A percentile compares a stretch with the other conserved stretches of the same genome.
Evolutionary conservation across 2,329 filamentous ascomycete species (phyloP).

Genomic region (Samsoniella hepiali): DNA sequence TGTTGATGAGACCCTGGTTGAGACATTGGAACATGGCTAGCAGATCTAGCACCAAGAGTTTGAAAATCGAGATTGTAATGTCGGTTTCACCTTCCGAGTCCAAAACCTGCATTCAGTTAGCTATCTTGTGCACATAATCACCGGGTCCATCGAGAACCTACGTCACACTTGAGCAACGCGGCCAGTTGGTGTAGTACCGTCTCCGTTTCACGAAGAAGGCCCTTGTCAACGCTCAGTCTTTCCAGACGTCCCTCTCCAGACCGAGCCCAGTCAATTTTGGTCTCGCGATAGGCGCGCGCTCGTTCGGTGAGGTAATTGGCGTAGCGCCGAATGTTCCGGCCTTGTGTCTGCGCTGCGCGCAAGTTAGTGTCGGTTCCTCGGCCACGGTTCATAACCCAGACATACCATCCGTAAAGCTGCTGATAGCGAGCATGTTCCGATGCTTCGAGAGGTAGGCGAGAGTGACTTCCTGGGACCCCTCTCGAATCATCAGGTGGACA

Average conservation of each 20-base stretch:
- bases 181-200: slow-evolving; percentile 83
- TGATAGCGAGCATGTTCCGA: slow-evolving; percentile 79
- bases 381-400: slow-evolving; percentile 19
- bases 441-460: slow-evolving; percentile 79
- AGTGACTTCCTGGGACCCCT: slow-evolving; percentile 86
- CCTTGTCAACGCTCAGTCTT: slow-evolving; percentile 84
- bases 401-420: slow-evolving; percentile 87
- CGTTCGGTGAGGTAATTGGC: slow-evolving; percentile 81
- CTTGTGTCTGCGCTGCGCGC: slow-evolving; percentile 79
- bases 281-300: slow-evolving; percentile 76
- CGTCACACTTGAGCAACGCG: slow-evolving; percentile 84
- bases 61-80: slow-evolving; percentile 91
- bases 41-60: slow-evolving; percentile 85
- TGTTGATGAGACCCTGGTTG: slow-evolving; percentile 96
- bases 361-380: not conserved
- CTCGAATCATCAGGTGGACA: slow-evolving; percentile 94
- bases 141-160: slow-evolving; percentile 43
- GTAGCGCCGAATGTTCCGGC: slow-evolving; percentile 90
- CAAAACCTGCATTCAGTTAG: slow-evolving; percentile 59
- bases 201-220: slow-evolving; percentile 87
- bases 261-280: slow-evolving; percentile 86
- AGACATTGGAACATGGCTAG: slow-evolving; percentile 88
- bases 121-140: not conserved
- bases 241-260: slow-evolving; percentile 79
- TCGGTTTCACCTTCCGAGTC: slow-evolving; percentile 91